Evolutionary conservation across 1,284 basidiomycete species (phyloP), one percentile per base, ranked within the genome.

Genomic region (Earliella scabrosa): DNA sequence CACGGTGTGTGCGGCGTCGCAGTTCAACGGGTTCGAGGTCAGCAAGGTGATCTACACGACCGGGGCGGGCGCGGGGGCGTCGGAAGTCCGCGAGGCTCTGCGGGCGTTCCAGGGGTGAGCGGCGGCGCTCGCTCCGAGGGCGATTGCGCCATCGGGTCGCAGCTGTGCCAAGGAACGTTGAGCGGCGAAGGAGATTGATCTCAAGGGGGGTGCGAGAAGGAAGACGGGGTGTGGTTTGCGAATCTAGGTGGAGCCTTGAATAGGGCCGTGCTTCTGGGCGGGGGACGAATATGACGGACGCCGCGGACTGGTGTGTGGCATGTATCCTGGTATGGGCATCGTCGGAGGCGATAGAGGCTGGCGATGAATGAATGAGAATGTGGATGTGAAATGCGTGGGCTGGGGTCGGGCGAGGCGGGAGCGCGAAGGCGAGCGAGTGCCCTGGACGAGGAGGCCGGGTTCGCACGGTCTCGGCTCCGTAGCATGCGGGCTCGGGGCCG

Each of bases 1-100:
- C 76, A 91, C 90, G 20, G 76, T 88, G 62, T 91, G 88, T 66
- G 88, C 89, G 2, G 88, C 89, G 18, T 85, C 82, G 66, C 82
- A 80, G 57, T 90, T 90, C 75, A 90, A 90, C 72, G 88, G 87
- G 59, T 85, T 80, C 67, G 72, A 76, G 63, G 68, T 74, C 41
- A 77, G 75, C 67, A 67, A 68, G 39, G 76, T 79, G 45, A 68
- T 71, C 21, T 81, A 81, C 64, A 80, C 78, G 41, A 72, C 73
- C 27, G 78, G 78, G 9, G 72, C 68, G 13, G 77, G 75, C 16
- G 38, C 64, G 32, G 72, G 72, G 6, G 69, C 72, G 40, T 67
- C 59, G 54, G 78, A 76, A 56, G 76, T 71, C 13, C 68, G 76
- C 45, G 65, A 68, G 45, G 71, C 66, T 45, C 66, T 79, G 23